Conservation (phyloP, 495 filamentous ascomycete species). For the Aspergillus affinis region DNA sequence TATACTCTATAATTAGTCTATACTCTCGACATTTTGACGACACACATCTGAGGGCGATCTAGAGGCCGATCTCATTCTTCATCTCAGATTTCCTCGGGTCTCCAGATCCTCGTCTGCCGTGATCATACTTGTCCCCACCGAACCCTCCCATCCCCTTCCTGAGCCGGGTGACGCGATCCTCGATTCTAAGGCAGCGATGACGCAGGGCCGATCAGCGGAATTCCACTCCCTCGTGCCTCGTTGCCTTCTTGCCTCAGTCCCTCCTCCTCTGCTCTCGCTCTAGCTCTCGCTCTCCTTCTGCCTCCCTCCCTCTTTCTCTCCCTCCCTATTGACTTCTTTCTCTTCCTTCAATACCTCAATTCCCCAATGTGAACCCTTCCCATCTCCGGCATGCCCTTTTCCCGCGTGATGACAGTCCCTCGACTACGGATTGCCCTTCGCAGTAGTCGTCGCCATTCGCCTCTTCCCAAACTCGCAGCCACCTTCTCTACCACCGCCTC, state of each 20-base stretch:
- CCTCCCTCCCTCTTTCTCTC: neutral
- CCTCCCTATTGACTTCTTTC: neutral
- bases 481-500: slow-evolving; percentile 44
- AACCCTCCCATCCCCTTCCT: neutral
- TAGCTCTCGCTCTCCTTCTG: slow-evolving; percentile 5
- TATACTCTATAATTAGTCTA: neutral
- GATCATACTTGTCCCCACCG: neutral
- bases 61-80: too few relatives aligned
- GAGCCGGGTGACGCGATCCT: neutral
- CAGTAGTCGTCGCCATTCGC: slow-evolving; percentile 1
- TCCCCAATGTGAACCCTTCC: neutral
- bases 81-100: too few relatives aligned
- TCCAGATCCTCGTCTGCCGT: neutral
- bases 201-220: slow-evolving; percentile 23
- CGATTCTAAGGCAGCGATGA: slow-evolving; percentile 19
- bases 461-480: neutral
- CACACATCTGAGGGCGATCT: too few relatives aligned
- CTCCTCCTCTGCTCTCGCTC: slow-evolving; percentile 3
- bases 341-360: neutral
- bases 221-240: slow-evolving; percentile 5
- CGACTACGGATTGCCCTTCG: slow-evolving; percentile 6
- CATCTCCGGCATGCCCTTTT: slow-evolving; percentile 16
- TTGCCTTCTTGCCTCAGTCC: neutral
- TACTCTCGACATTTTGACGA: neutral
- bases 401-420: slow-evolving; percentile 15